Evolutionary conservation across 345 rosid species (phyloP), one percentile per base, ranked within the genome.

Genomic region (Populus simonii): DNA sequence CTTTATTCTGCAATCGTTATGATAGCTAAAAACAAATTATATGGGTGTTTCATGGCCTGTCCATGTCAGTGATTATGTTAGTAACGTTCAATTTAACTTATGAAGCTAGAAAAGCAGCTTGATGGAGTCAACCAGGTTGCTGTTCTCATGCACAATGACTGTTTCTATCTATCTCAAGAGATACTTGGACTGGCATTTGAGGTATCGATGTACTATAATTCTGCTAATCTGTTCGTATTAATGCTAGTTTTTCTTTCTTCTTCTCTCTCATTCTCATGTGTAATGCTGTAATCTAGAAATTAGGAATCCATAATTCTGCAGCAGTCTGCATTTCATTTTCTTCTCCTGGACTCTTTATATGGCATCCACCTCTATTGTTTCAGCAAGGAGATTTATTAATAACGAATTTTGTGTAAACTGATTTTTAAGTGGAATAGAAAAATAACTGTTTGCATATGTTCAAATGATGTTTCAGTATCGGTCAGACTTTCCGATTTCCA

Each of bases 21-120:
- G 27, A 23, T 55, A 43, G 36, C 57, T 31, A 49, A 35, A 20
- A 22, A 29, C 23, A 55, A 35, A 76, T 43, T 68, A 16, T 23
- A 66, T 66, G 41, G 36, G 71, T 69, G 57, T 38, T 20, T 79
- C 29, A 17, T 66, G 67, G 35, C 74, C 3, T 25, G 25, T 47
- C 23, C 61, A 31, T 71, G 68, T 66, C 75, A 71, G 57, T 74
- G 17, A 53, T 76, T 61, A 71, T 31, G 70, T 71, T 72, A 59
- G 23, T 78, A 78, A 88, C 65, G 1, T 78, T 83, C 66, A 25
- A 31, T 78, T 86, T 86, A 80, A 55, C 83, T 80, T 84, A 72
- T 92, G 94, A 92, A 96, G 99, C 89, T 93, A 88, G 97, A 92
- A 83, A 92, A 89, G 86, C 93, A 90, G 92, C 97, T 96, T 76